A percentile compares a stretch with the other conserved stretches of the same genome.
Evolutionary conservation across 2,329 filamentous ascomycete species (phyloP).

Genomic region (Fusarium decemcellulare): DNA sequence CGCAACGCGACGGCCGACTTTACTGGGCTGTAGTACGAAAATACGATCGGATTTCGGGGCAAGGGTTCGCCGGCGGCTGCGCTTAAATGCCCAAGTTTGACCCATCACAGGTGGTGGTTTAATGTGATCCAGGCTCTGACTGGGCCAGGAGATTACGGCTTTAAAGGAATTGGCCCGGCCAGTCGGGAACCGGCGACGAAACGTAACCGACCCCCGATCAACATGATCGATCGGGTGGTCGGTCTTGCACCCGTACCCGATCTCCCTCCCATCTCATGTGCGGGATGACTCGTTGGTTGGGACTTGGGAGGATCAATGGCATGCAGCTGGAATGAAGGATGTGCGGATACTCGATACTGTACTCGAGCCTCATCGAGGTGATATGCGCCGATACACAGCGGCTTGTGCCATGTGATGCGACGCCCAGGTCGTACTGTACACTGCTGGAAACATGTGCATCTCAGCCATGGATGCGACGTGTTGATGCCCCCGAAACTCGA

Average conservation of each 20-base stretch:
- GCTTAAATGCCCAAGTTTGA: neutral
- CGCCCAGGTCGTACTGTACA: slow-evolving; percentile 29
- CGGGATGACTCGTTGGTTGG: slow-evolving; percentile 7
- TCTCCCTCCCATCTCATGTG: neutral
- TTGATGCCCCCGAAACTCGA: neutral
- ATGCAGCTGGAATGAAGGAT: slow-evolving; percentile 5
- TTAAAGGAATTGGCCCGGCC: neutral
- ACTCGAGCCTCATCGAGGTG: slow-evolving; percentile 41
- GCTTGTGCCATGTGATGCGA: slow-evolving; percentile 28
- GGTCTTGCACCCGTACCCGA: neutral
- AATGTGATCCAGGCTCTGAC: neutral
- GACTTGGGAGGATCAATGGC: neutral
- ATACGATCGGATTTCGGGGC: slow-evolving; percentile 12
- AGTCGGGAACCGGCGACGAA: slow-evolving; percentile 21
- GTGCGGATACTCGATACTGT: slow-evolving; percentile 17
- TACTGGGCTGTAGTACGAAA: neutral
- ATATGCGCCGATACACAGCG: slow-evolving; percentile 32
- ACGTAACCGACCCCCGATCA: slow-evolving; percentile 21
- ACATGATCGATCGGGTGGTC: slow-evolving; percentile 1
- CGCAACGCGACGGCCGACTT: neutral
- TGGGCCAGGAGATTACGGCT: slow-evolving; percentile 10
- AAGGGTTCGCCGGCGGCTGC: slow-evolving; percentile 1
- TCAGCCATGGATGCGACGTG: slow-evolving; percentile 1
- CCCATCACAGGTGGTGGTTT: neutral
- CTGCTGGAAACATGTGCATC: slow-evolving; percentile 6